Evolutionary conservation across 331 rosid species (phyloP), one percentile per base, ranked within the genome.

Genomic region (Spiraea crenata): DNA sequence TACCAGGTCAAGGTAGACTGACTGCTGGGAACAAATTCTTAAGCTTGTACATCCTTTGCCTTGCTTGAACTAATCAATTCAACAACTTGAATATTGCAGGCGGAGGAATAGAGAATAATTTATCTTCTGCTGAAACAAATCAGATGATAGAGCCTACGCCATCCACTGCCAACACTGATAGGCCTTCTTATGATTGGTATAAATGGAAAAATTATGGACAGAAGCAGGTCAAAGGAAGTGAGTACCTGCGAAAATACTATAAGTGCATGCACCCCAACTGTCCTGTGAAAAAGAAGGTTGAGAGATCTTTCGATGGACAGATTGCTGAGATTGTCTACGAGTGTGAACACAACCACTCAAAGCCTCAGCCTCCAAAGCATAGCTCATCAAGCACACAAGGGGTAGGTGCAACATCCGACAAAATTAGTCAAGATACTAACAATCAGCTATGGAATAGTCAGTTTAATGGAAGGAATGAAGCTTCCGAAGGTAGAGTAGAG

Each of bases 161-260:
- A 31, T 84, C 86, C 12, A 38, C 84, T 16, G 81, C 68, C 7
- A 88, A 76, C 64, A 66, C 79, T 61, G 96, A 88, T 65, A 70
- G 87, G 73, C 92, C 99, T 75, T 89, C 95, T 51, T 89, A 87
- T 83, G 99, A 95, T 74, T 98, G 97, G 7, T 95, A 95, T 56
- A 91, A 95, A 51, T 95, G 99, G 99, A 88, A 98, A 65, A 95
- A 95, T 74, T 95, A 95, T 74, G 99, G 99, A 63, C 99, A 95
- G 82, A 91, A 95, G 82, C 96, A 91, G 84, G 98, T 95, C 7
- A 95, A 91, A 71, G 99, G 97, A 70, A 95, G 98, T 12, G 98
- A 91, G 81, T 91, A 74, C 57, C 97, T 97, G 0, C 76, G 96
- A 77, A 95, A 97, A 55, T 95, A 95, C 74, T 95, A 91, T 67